Base-by-base conservation (phyloP, 345 rosid genomes). In the Brassica carinata region DNA sequence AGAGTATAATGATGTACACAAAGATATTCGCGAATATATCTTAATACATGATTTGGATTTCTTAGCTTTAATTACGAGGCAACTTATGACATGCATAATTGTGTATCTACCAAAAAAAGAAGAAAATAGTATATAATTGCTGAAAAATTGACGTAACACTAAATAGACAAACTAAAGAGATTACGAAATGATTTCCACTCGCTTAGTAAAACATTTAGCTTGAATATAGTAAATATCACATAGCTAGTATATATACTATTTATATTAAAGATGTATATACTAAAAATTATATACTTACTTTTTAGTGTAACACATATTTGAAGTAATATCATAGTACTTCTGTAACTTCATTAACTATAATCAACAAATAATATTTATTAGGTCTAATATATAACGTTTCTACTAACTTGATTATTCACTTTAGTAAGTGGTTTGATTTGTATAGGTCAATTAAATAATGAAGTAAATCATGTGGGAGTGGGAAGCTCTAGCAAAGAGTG, bases 401-500 rank as follows among this genome's bases (percentile, higher is more conserved):
- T 26, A 19, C 11, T 36, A 23, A 55, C 8, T 65, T 65, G 53
- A 17, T 15, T 71, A 15, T 48, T 48, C 57, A 48, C 57, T 48
- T 48, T 48, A 5, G 55, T 48, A 13, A 14, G 17, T 48, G 57
- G 57, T 48, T 48, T 48, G 57, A 48, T 48, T 5, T 48, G 4
- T 67, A 19, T 66, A 30, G 29, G 78, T 43, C 64, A 5, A 45
- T 67, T 73, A 67, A 58, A 58, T 31, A 58, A 40, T 31, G 64
- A 33, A 61, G 51, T 68, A 72, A 73, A 66, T 53, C 17, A 58
- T 58, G 73, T 79, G 74, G 68, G 64, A 67, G 68, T 67, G 19
- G 13, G 48, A 38, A 72, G 68, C 48, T 72, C 67, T 51, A 51
- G 17, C 77, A 27, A 64, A 78, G 14, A 72, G 26, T 65, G 62